Evolutionary conservation across 2,329 filamentous ascomycete species (phyloP).

Genomic region (Paracorniculantispora psalliotae): DNA sequence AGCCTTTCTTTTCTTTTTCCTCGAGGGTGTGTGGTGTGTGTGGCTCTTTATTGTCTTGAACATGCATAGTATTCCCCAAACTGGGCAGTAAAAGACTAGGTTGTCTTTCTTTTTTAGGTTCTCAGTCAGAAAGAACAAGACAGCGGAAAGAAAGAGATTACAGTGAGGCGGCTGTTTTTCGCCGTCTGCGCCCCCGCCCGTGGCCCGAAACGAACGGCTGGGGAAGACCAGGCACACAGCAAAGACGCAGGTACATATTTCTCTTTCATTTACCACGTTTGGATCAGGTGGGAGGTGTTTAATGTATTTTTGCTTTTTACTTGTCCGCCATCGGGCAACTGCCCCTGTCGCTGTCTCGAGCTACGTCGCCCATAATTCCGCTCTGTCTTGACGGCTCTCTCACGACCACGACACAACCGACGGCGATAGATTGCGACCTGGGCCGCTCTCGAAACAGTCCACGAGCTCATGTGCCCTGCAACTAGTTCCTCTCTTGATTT

Average conservation of each 20-base stretch:
- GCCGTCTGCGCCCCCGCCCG: not conserved
- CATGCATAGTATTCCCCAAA: not conserved
- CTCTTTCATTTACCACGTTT: not conserved
- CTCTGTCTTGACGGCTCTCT: not conserved
- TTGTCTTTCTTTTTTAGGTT: not conserved
- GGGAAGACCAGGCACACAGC: not conserved
- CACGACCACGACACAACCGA: not conserved
- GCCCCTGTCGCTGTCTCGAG: not conserved
- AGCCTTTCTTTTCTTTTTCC: not conserved
- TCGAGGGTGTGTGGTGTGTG: not conserved
- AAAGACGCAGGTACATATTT: not conserved
- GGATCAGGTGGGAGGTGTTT: not conserved
- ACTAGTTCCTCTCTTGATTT: not conserved
- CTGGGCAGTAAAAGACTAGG: not conserved
- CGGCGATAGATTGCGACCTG: not conserved
- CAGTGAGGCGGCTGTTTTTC: not conserved
- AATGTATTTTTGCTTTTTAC: not conserved
- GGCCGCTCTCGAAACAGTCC: not conserved
- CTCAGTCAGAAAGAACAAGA: not conserved
- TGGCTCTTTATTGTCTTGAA: not conserved
- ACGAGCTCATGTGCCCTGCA: not conserved
- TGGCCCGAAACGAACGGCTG: constrained; percentile 2
- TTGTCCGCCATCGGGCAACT: not conserved
- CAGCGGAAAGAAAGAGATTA: not conserved
- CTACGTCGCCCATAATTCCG: not conserved